Evolutionary conservation across 768 basidiomycete genomes (phyloP).

Genomic region (Porpolomopsis calyptriformis): DNA sequence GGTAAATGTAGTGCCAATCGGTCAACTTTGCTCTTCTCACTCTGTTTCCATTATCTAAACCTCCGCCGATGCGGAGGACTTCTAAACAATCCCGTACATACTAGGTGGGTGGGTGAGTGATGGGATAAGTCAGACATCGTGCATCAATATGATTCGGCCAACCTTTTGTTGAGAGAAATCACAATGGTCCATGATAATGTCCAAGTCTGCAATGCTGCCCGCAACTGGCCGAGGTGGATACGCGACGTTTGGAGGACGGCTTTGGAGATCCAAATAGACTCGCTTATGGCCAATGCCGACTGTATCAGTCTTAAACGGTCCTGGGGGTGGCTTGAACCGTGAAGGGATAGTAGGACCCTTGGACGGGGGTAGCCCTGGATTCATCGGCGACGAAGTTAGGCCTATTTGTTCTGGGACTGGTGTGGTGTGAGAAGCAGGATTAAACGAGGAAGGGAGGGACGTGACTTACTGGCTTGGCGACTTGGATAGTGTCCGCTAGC

Average conservation of each 20-base stretch:
- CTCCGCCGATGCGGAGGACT: conserved; percentile 81
- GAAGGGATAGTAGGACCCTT: conserved; percentile 32
- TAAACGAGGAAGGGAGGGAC: background rate
- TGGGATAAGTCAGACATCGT: conserved; percentile 11
- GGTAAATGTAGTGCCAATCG: conserved; percentile 83
- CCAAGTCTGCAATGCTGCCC: conserved; percentile 81
- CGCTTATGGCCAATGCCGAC: conserved; percentile 70
- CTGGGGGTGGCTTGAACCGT: conserved; percentile 36
- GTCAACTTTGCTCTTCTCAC: conserved; percentile 67
- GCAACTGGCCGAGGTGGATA: conserved; percentile 84
- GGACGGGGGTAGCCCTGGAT: conserved; percentile 64
- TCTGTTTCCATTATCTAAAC: conserved; percentile 72
- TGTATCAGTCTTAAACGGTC: conserved; percentile 43
- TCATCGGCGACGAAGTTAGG: conserved; percentile 43
- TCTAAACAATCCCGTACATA: conserved; percentile 98
- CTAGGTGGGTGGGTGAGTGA: no score
- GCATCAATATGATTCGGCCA: conserved; percentile 7
- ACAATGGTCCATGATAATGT: conserved; percentile 84
- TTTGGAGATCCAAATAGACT: conserved; percentile 63
- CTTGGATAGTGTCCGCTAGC: conserved; percentile 91
- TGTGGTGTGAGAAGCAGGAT: conserved; percentile 7
- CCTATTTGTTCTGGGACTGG: conserved; percentile 65
- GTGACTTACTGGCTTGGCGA: conserved; percentile 53
- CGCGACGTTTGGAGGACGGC: conserved; percentile 49
- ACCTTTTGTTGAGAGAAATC: conserved; percentile 80